Conservation (phyloP, 2,329 filamentous ascomycete species). For the Cylindrodendrum hubeiense region DNA sequence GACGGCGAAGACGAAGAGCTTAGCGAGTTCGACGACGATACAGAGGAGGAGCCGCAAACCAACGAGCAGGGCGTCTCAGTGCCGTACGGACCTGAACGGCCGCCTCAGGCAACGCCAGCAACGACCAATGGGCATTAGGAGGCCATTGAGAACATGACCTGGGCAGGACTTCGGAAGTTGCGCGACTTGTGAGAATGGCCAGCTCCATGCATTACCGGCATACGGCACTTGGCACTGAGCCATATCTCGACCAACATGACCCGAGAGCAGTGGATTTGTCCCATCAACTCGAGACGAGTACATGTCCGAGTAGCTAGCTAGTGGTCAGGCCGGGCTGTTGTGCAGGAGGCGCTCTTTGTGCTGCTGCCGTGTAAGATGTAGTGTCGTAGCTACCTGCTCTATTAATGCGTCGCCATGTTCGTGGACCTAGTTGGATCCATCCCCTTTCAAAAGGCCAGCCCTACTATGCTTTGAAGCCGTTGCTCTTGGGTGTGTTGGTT, state of each 20-base stretch:
- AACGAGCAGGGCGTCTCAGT: constrained; percentile 52
- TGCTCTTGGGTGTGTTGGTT: neutral
- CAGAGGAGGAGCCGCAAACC: constrained; percentile 62
- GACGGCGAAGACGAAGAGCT: constrained; percentile 73
- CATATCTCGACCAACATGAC: constrained; percentile 16
- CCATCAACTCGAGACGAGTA: constrained; percentile 9
- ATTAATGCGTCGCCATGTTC: constrained; percentile 37
- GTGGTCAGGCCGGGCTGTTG: constrained; percentile 28
- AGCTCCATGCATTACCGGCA: neutral
- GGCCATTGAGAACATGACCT: constrained; percentile 34
- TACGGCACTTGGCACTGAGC: neutral
- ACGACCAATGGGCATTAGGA: constrained; percentile 61
- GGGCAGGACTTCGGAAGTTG: constrained; percentile 24
- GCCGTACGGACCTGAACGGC: constrained; percentile 62
- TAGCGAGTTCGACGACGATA: constrained; percentile 75
- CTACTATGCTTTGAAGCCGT: neutral
- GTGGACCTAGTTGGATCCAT: constrained; percentile 1
- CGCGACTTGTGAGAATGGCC: constrained; percentile 6
- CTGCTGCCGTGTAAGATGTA: constrained; percentile 42
- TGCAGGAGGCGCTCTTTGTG: constrained; percentile 33
- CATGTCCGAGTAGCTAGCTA: constrained; percentile 27
- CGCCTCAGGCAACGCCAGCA: constrained; percentile 53
- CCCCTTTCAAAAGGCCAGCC: neutral
- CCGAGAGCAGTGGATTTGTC: constrained; percentile 19
- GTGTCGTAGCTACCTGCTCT: constrained; percentile 41